Conservation (phyloP, 2,329 filamentous ascomycete species). For the Trichoderma sp. region DNA sequence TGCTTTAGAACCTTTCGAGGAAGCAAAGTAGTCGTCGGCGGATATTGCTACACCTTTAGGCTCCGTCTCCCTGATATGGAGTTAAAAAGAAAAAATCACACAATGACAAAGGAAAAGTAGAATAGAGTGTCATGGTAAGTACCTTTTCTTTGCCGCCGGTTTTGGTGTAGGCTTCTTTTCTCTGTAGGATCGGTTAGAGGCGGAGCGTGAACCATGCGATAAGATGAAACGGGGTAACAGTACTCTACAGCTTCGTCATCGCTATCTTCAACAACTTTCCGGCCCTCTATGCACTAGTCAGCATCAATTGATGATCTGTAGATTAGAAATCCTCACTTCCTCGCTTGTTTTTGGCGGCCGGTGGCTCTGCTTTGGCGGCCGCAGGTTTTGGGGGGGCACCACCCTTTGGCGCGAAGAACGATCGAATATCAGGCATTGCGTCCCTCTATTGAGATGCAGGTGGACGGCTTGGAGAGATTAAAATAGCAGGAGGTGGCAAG, state of each 20-base stretch:
- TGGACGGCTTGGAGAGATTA: not conserved
- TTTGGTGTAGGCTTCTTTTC: slow-evolving; percentile 54
- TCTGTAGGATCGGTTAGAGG: slow-evolving; percentile 23
- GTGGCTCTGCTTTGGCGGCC: slow-evolving; percentile 40
- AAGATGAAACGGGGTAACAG: not conserved
- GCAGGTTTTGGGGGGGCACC: slow-evolving; percentile 47
- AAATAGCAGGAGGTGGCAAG: not conserved
- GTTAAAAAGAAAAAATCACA: not conserved
- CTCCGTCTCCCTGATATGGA: slow-evolving; percentile 36
- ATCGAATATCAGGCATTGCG: slow-evolving; percentile 84
- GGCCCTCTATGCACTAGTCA: slow-evolving; percentile 41
- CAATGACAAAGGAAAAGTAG: slow-evolving; percentile 21
- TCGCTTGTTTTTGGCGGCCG: slow-evolving; percentile 43
- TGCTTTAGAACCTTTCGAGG: slow-evolving; percentile 41
- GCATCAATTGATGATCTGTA: not conserved
- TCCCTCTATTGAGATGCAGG: not conserved
- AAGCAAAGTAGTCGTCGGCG: slow-evolving; percentile 57
- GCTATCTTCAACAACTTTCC: slow-evolving; percentile 77
- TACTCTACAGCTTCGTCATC: slow-evolving; percentile 69
- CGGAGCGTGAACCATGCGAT: not conserved
- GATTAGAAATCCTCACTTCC: slow-evolving; percentile 37
- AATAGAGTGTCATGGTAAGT: slow-evolving; percentile 32
- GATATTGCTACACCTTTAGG: slow-evolving; percentile 51
- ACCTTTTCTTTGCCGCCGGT: slow-evolving; percentile 52
- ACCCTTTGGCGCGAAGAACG: slow-evolving; percentile 80